A percentile compares a stretch with the other conserved stretches of the same genome.
phyloP scores from a whole-genome alignment of 2,329 filamentous ascomycete species.

The Didymella sp. region DNA sequence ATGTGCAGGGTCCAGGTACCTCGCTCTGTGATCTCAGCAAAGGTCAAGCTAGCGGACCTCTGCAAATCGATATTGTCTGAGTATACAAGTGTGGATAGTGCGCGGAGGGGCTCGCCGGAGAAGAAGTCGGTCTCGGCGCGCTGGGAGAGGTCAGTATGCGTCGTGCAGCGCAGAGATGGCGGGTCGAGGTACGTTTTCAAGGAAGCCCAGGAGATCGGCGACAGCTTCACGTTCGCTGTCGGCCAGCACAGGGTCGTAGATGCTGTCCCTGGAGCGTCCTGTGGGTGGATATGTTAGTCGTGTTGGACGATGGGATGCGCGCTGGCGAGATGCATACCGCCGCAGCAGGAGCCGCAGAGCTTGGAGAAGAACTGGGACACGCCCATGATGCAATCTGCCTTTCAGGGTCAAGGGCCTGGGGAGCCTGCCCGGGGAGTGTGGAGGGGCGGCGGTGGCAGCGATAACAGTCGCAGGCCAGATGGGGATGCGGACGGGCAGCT shows the following conservation, averaged over 20 bases:
- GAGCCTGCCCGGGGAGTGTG: conserved; percentile 14
- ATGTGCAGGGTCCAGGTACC: conserved; percentile 62
- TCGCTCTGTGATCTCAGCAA: conserved; percentile 98
- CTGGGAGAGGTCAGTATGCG: conserved; percentile 59
- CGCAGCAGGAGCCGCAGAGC: conserved; percentile 49
- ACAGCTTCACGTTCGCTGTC: conserved; percentile 98
- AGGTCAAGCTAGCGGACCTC: conserved; percentile 95
- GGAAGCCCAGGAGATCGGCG: conserved; percentile 90
- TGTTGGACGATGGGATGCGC: conserved; percentile 2
- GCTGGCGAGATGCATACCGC: conserved; percentile 37
- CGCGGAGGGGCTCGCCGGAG: conserved; percentile 89
- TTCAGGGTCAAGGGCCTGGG: conserved; percentile 24
- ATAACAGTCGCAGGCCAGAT: conserved; percentile 18
- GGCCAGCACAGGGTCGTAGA: conserved; percentile 71
- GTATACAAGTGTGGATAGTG: conserved; percentile 93
- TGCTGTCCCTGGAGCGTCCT: conserved; percentile 57
- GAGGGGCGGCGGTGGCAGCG: conserved; percentile 24
- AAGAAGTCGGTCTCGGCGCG: conserved; percentile 98
- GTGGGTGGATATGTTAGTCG: conserved; percentile 28
- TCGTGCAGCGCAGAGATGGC: conserved; percentile 5
- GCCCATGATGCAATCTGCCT: conserved; percentile 44
- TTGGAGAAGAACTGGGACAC: conserved; percentile 47
- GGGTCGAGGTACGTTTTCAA: conserved; percentile 78
- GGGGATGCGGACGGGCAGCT: conserved; percentile 16
- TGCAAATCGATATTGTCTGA: conserved; percentile 99